Evolutionary conservation across 495 filamentous ascomycete species (phyloP).

Genomic region (Penicillium canariense): DNA sequence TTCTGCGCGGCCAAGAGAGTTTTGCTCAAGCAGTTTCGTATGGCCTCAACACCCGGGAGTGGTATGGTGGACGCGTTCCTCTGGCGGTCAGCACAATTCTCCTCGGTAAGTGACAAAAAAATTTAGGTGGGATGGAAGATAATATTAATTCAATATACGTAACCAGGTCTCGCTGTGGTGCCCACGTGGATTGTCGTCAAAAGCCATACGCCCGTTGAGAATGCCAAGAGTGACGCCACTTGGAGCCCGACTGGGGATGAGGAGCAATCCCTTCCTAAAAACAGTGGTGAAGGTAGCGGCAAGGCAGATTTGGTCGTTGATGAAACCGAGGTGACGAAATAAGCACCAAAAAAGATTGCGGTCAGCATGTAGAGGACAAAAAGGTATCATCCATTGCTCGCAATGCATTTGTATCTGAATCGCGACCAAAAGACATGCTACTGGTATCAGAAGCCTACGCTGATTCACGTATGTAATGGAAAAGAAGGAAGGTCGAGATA

Average conservation of each 20-base stretch:
- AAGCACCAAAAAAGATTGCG: background rate
- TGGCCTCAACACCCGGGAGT: constrained; percentile 49
- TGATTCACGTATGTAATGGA: background rate
- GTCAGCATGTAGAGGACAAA: background rate
- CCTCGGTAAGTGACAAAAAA: constrained; percentile 31
- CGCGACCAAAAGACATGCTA: too few relatives aligned
- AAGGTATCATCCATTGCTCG: background rate
- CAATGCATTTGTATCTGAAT: too few relatives aligned
- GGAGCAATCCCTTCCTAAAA: background rate
- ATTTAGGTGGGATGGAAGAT: background rate
- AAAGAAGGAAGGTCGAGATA: background rate
- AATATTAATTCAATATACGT: background rate
- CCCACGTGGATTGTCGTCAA: constrained; percentile 30
- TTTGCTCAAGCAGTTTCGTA: constrained; percentile 61
- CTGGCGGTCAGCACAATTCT: constrained; percentile 50
- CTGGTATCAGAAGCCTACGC: background rate
- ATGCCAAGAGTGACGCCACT: background rate
- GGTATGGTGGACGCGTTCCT: constrained; percentile 48
- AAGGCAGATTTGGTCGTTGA: background rate
- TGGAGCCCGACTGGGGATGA: background rate
- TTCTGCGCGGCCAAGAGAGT: constrained; percentile 60
- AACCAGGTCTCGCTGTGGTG: constrained; percentile 23
- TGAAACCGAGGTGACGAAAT: background rate
- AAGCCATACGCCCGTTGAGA: constrained; percentile 20
- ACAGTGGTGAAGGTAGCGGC: background rate